A percentile compares a stretch with the other conserved stretches of the same genome.
Conservation (phyloP, 305 asterid genomes). For the Fraxinus xanthoxyloides region DNA sequence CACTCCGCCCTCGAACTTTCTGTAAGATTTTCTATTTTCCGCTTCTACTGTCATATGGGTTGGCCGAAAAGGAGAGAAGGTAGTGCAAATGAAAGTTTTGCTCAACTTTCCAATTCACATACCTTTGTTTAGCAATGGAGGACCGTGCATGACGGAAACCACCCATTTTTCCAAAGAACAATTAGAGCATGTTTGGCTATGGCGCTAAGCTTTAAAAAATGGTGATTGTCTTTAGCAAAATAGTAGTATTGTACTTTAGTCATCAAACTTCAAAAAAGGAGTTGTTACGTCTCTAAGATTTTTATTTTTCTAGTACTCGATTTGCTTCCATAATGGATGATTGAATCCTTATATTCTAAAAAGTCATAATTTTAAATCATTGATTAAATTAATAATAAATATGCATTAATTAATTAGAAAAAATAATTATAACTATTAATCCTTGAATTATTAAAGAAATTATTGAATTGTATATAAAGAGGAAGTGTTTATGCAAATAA, state of each 20-base stretch:
- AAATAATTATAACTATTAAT: too few species aligned
- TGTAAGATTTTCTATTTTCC: slow-evolving; percentile 8
- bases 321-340: too few species aligned
- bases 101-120: slow-evolving; percentile 4
- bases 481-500: too few species aligned
- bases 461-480: too few species aligned
- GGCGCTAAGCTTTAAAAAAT: neutral
- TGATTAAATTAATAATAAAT: too few species aligned
- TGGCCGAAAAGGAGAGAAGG: slow-evolving; percentile 8
- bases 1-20: slow-evolving; percentile 15
- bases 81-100: slow-evolving; percentile 22
- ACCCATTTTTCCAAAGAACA: neutral
- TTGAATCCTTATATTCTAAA: too few species aligned
- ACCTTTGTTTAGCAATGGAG: slow-evolving; percentile 37
- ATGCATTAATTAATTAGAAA: too few species aligned
- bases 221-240: neutral
- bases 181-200: neutral
- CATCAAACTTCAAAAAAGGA: too few species aligned
- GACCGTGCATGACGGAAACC: slow-evolving; percentile 35
- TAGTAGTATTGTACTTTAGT: neutral
- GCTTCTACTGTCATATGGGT: slow-evolving; percentile 7
- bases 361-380: too few species aligned
- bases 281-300: too few species aligned
- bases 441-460: too few species aligned
- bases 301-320: too few species aligned